Evolutionary conservation across 2,329 filamentous ascomycete species (phyloP).

Genomic region (Colletotrichum graminicola): DNA sequence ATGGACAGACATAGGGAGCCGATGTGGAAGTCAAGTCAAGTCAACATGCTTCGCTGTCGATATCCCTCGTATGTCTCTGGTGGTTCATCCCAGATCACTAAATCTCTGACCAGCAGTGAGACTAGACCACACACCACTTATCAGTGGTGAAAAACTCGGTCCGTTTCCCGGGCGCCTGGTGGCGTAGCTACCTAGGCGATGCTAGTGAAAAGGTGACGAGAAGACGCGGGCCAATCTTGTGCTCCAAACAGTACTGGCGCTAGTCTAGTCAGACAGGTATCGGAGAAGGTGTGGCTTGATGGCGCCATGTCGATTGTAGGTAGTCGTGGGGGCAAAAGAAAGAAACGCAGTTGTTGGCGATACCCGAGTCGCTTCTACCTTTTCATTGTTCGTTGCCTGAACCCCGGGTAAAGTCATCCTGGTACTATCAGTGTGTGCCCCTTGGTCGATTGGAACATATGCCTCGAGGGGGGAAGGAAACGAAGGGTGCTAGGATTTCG

Average conservation of each 20-base stretch:
- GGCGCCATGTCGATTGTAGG: slow-evolving; percentile 22
- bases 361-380: slow-evolving; percentile 6
- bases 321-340: slow-evolving; percentile 23
- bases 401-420: background rate
- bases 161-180: slow-evolving; percentile 21
- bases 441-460: background rate
- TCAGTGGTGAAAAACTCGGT: slow-evolving; percentile 34
- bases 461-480: background rate
- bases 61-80: slow-evolving; percentile 1
- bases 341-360: slow-evolving; percentile 7
- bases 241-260: slow-evolving; percentile 14
- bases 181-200: slow-evolving; percentile 13
- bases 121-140: background rate
- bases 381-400: slow-evolving; percentile 13
- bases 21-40: slow-evolving; percentile 1
- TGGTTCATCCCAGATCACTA: slow-evolving; percentile 23
- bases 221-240: slow-evolving; percentile 29
- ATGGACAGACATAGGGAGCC: background rate
- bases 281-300: slow-evolving; percentile 30
- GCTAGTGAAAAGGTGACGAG: slow-evolving; percentile 24
- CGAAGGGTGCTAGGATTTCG: slow-evolving; percentile 29
- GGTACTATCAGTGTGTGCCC: slow-evolving; percentile 2
- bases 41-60: slow-evolving; percentile 4
- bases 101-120: slow-evolving; percentile 13
- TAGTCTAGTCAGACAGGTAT: slow-evolving; percentile 23